Conservation (phyloP, 495 filamentous ascomycete genomes). For the Stereocaulon alpinum region DNA sequence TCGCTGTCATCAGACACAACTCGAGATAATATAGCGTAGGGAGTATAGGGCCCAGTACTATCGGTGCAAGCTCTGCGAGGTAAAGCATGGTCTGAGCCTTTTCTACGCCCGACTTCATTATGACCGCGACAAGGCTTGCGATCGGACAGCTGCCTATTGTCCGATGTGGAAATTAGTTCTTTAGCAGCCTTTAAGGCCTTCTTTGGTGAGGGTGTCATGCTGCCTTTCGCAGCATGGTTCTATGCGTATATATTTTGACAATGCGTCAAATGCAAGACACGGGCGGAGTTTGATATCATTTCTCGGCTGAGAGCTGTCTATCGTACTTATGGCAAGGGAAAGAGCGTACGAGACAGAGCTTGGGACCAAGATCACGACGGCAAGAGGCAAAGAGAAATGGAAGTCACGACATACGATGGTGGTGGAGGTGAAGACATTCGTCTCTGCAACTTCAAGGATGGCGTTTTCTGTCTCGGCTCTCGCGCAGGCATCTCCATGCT, state of each 20-base stretch:
- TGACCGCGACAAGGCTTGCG: no score
- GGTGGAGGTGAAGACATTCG: constrained; percentile 25
- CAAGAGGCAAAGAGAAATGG: background rate
- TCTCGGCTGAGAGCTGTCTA: background rate
- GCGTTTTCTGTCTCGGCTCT: constrained; percentile 2
- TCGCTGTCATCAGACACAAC: background rate
- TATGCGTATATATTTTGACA: no score
- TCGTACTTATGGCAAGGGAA: background rate
- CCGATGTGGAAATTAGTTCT: background rate
- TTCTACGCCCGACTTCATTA: no score
- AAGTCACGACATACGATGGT: constrained; percentile 22
- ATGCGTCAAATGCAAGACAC: background rate
- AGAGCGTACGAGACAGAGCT: background rate
- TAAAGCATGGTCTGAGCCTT: no score
- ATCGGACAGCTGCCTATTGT: no score
- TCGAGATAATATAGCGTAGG: no score
- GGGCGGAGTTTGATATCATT: background rate
- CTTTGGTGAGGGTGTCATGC: background rate
- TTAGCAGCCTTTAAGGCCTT: background rate
- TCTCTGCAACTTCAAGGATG: constrained; percentile 10
- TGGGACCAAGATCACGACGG: background rate
- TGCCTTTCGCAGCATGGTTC: background rate
- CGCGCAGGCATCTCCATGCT: background rate
- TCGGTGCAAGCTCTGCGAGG: no score
- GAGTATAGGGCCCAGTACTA: no score